phyloP scores from a whole-genome alignment of 2,329 filamentous ascomycete genomes.

The Fusarium domesticum region DNA sequence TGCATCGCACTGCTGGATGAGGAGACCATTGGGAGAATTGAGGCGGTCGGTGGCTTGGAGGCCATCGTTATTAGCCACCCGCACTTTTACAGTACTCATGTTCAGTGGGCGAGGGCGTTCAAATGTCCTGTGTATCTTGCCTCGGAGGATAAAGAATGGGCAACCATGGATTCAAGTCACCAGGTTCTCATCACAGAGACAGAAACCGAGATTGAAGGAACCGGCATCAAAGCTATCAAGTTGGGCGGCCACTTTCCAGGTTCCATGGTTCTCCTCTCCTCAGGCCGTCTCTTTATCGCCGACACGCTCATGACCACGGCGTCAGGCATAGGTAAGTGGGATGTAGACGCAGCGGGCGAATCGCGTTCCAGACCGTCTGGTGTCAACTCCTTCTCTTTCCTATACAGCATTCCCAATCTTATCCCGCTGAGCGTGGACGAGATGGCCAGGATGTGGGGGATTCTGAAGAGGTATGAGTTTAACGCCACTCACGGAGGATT shows the following conservation, averaged over 20 bases:
- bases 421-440: constrained; percentile 66
- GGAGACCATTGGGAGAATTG: constrained; percentile 57
- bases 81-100: constrained; percentile 76
- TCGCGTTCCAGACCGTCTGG: constrained; percentile 39
- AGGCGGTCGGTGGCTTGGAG: constrained; percentile 59
- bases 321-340: constrained; percentile 47
- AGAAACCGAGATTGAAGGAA: constrained; percentile 40
- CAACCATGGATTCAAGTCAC: constrained; percentile 44
- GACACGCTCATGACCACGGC: constrained; percentile 75
- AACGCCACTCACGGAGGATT: constrained; percentile 67
- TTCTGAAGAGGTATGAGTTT: constrained; percentile 61
- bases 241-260: constrained; percentile 79
- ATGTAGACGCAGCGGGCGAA: constrained; percentile 38
- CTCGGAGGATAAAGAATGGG: constrained; percentile 64
- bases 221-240: constrained; percentile 61
- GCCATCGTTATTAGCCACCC: constrained; percentile 78
- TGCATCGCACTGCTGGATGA: constrained; percentile 67
- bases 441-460: constrained; percentile 67
- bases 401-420: constrained; percentile 74
- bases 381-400: constrained; percentile 62
- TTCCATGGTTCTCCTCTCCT: constrained; percentile 63
- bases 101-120: constrained; percentile 70
- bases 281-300: constrained; percentile 64
- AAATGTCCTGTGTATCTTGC: constrained; percentile 67
- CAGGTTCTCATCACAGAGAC: constrained; percentile 47